Evolutionary conservation across 192 early-diverging fungal species (phyloP), one percentile per base, ranked within the genome.

Genomic region (Coemansia sp.): DNA sequence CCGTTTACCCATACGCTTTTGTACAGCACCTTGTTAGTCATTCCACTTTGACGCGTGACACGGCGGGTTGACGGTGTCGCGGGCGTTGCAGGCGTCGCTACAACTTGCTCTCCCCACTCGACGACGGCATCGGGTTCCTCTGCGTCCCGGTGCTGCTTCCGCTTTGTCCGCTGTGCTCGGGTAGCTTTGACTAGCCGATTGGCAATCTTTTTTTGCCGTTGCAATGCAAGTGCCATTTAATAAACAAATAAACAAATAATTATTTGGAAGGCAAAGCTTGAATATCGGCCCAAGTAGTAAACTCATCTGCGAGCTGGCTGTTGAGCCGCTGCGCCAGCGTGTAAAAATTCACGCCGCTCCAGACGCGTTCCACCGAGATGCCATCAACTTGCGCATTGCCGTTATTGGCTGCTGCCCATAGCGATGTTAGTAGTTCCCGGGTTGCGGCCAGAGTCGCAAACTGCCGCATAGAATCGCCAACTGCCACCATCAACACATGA

Each of bases 21-120:
- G 61, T 78, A 78, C 1, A 63, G 19, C 21, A 59, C 35, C 37
- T 77, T 81, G 64, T 85, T 85, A 2, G 82, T 80, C 42, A 82
- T 65, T 2, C 80, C 80, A 47, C 78, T 82, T 31, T 72, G 76
- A 18, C 83, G 80, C 12, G 83, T 85, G 3, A 79, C 79, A 36
- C 82, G 81, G 52, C 83, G 66, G 30, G 65, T 20, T 9, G 61
- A 43, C 3, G 53, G 55, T 0, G 63, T 63, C 16, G 54, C 36
- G 10, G 51, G 41, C 6, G 16, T 30, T 14, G 21, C 47, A 0
- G 46, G 19, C 9, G 53, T 37, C 5, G 40, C 35, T 5, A 59
- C 55, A 6, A 75, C 41, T 26, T 37, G 53, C 30, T 62, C 39
- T 11, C 73, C 73, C 73, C 73, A 77, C 37, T 59, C 62, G 2